phyloP scores from a whole-genome alignment of 495 filamentous ascomycete genomes.

The Viridothelium virens region DNA sequence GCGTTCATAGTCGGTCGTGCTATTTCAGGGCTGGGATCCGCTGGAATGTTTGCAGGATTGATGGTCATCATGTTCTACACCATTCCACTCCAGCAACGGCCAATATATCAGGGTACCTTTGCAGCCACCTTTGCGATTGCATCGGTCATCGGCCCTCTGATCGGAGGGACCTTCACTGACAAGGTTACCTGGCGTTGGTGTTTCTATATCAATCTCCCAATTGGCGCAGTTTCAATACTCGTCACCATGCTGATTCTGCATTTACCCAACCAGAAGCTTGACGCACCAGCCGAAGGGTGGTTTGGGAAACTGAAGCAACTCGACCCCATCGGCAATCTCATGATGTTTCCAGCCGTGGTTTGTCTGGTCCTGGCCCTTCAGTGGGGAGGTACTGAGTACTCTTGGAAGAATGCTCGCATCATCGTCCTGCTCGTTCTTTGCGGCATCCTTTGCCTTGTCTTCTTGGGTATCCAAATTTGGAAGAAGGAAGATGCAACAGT shows the following conservation, averaged over 20 bases:
- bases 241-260: slow-evolving; percentile 56
- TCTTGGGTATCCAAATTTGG: slow-evolving; percentile 57
- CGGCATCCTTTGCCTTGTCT: slow-evolving; percentile 54
- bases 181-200: slow-evolving; percentile 68
- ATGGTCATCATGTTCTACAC: slow-evolving; percentile 71
- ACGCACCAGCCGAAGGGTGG: slow-evolving; percentile 35
- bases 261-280: slow-evolving; percentile 16
- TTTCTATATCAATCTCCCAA: slow-evolving; percentile 62
- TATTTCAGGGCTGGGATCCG: slow-evolving; percentile 71
- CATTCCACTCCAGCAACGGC: slow-evolving; percentile 63
- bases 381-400: slow-evolving; percentile 70
- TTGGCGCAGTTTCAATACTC: slow-evolving; percentile 57
- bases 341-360: slow-evolving; percentile 67
- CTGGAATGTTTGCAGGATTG: slow-evolving; percentile 76
- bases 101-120: slow-evolving; percentile 64
- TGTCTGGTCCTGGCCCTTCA: slow-evolving; percentile 71
- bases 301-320: slow-evolving; percentile 41
- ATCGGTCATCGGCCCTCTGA: slow-evolving; percentile 22
- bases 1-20: slow-evolving; percentile 79
- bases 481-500: slow-evolving; percentile 68
- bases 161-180: slow-evolving; percentile 54
- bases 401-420: slow-evolving; percentile 58
- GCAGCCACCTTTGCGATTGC: slow-evolving; percentile 13
- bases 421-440: slow-evolving; percentile 66
- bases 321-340: slow-evolving; percentile 56